phyloP scores from a whole-genome alignment of 106 monocot genomes.

The Platanthera zijinensis region DNA sequence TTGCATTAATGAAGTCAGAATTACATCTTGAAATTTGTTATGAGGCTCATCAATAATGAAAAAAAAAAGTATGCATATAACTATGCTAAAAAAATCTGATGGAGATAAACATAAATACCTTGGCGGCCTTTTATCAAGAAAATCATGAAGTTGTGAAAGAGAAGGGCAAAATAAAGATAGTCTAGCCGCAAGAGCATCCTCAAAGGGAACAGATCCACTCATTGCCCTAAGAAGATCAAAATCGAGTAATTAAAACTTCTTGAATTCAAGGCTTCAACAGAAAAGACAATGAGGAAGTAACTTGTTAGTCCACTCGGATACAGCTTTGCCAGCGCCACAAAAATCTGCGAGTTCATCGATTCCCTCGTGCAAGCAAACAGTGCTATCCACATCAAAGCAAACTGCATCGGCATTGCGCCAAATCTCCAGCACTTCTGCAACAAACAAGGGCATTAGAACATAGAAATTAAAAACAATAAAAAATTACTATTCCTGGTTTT shows the following conservation, averaged over 20 bases:
- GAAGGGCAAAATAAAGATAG: constrained; percentile 87
- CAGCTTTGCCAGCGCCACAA: constrained; percentile 92
- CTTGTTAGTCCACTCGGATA: constrained; percentile 94
- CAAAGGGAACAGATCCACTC: constrained; percentile 92
- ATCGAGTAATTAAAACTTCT: background rate
- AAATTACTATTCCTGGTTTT: background rate
- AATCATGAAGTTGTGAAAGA: constrained; percentile 56
- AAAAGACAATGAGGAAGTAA: constrained; percentile 18
- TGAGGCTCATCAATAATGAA: background rate
- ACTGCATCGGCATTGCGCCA: constrained; percentile 81
- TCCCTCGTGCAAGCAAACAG: constrained; percentile 93
- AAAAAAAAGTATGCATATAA: background rate
- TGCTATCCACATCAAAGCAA: constrained; percentile 98
- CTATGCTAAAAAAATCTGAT: background rate
- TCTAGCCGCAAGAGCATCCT: constrained; percentile 87
- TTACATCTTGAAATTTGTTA: background rate
- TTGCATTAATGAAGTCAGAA: background rate
- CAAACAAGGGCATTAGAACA: background rate
- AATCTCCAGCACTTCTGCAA: constrained; percentile 67
- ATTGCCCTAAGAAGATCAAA: constrained; percentile 57
- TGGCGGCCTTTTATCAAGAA: constrained; percentile 77
- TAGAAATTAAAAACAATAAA: constrained; percentile 1
- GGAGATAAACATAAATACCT: constrained; percentile 30
- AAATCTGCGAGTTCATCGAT: constrained; percentile 96
- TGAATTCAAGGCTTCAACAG: background rate